A percentile compares a stretch with the other conserved stretches of the same genome.
Evolutionary conservation across 148 eudicot species (phyloP).

Genomic region (Chenopodium album): DNA sequence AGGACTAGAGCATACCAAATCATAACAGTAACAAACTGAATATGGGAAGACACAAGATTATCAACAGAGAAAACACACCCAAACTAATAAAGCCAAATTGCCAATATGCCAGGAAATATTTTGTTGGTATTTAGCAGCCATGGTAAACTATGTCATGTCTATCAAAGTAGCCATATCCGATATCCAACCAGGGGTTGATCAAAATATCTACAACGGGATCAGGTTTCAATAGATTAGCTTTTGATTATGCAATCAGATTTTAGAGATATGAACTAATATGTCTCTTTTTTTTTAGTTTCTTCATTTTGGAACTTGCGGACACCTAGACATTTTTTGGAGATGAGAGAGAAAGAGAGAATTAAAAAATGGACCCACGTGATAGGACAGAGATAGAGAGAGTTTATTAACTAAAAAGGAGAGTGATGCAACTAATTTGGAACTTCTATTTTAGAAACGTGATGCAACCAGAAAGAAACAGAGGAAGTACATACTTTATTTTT

Average conservation of each 20-base stretch:
- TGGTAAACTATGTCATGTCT: background rate
- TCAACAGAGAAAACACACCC: background rate
- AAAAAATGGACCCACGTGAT: too few relatives aligned
- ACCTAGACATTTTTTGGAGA: too few relatives aligned
- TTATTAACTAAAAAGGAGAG: too few relatives aligned
- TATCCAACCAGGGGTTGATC: background rate
- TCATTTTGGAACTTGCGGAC: too few relatives aligned
- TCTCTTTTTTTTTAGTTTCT: too few relatives aligned
- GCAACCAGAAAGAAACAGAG: too few relatives aligned
- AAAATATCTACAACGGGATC: background rate
- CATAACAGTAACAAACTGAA: background rate
- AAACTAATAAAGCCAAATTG: background rate
- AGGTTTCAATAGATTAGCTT: background rate
- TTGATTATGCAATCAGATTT: background rate
- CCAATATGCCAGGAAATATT: background rate
- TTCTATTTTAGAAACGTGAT: too few relatives aligned
- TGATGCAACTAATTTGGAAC: too few relatives aligned
- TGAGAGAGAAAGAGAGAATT: too few relatives aligned
- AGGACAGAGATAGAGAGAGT: too few relatives aligned
- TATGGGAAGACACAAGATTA: background rate
- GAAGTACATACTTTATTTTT: too few relatives aligned
- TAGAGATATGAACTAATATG: background rate
- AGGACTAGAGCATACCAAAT: conserved; percentile 17
- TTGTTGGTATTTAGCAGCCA: background rate
- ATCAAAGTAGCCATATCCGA: background rate